Evolutionary conservation across 2,329 filamentous ascomycete species (phyloP).

Genomic region (Fusarium mexicanum): DNA sequence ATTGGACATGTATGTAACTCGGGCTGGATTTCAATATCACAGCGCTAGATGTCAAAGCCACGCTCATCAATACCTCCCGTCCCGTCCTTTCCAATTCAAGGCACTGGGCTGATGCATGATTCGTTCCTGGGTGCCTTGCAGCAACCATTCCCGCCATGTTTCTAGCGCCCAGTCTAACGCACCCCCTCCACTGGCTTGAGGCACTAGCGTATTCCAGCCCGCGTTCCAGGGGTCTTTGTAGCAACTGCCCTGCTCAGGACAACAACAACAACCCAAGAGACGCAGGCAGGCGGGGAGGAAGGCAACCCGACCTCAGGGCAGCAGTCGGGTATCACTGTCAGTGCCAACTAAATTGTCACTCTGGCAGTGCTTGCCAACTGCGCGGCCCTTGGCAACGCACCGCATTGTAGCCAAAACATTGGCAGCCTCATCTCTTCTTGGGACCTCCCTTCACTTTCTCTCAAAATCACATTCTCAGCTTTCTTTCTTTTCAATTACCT

Average conservation of each 20-base stretch:
- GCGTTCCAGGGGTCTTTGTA: constrained; percentile 29
- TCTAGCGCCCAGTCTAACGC: constrained; percentile 20
- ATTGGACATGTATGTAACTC: background rate
- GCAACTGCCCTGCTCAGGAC: background rate
- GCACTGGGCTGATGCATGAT: constrained; percentile 15
- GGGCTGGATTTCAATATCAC: constrained; percentile 17
- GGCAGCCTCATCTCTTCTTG: constrained; percentile 40
- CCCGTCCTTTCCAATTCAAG: background rate
- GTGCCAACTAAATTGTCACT: background rate
- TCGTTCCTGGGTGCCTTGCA: constrained; percentile 38
- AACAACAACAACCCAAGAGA: background rate
- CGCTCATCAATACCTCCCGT: constrained; percentile 11
- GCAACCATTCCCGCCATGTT: constrained; percentile 18
- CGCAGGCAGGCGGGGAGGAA: background rate
- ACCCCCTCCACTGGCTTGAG: constrained; percentile 26
- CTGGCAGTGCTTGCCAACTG: constrained; percentile 25
- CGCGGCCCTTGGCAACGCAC: constrained; percentile 15
- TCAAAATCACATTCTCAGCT: constrained; percentile 16
- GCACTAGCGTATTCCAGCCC: constrained; percentile 17
- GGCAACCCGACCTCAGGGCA: background rate
- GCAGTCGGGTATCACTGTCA: background rate
- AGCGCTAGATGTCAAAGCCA: background rate
- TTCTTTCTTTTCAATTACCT: background rate
- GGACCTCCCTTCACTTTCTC: constrained; percentile 25
- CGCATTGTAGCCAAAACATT: constrained; percentile 32